Conservation (phyloP, 331 rosid genomes). For the Rosa hybrid region DNA sequence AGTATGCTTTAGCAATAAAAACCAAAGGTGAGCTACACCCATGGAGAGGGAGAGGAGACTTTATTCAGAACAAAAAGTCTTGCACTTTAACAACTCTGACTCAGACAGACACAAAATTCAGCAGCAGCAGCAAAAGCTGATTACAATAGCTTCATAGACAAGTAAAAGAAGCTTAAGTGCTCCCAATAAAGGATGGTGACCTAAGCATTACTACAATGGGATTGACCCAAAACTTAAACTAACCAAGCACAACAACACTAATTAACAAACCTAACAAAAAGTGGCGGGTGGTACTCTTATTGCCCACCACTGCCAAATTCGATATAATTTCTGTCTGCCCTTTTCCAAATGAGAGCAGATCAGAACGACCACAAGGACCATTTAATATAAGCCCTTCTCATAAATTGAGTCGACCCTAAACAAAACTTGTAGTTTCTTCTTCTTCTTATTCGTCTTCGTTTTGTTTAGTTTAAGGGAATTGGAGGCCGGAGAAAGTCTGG, state of each 20-base stretch:
- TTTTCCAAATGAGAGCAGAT: conserved; percentile 18
- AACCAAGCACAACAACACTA: not conserved
- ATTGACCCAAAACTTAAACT: not conserved
- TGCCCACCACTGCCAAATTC: conserved; percentile 26
- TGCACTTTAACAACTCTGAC: conserved; percentile 1
- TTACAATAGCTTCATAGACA: conserved; percentile 2
- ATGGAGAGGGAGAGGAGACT: not conserved
- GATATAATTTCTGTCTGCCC: conserved; percentile 10
- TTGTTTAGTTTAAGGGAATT: conserved; percentile 39
- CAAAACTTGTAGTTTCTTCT: not conserved
- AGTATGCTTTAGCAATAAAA: not conserved
- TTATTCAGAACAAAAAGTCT: not conserved
- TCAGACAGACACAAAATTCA: not conserved
- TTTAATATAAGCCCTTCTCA: conserved; percentile 32
- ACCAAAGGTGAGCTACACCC: not conserved
- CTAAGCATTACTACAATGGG: not conserved
- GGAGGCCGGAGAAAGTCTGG: conserved; percentile 62
- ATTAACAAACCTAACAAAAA: conserved; percentile 7
- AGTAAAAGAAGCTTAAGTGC: not conserved
- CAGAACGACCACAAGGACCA: conserved; percentile 26
- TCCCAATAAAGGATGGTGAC: not conserved
- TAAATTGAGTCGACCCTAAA: conserved; percentile 2
- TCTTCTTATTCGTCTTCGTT: not conserved
- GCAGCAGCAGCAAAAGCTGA: not conserved
- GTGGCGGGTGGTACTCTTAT: conserved; percentile 21